Percentiles rank a stretch among this genome's conserved stretches.
These are phyloP conservation scores for Ogataea polymorpha DNA, from an alignment of 805 yeast species.

Conservation along the genomic window DNA sequence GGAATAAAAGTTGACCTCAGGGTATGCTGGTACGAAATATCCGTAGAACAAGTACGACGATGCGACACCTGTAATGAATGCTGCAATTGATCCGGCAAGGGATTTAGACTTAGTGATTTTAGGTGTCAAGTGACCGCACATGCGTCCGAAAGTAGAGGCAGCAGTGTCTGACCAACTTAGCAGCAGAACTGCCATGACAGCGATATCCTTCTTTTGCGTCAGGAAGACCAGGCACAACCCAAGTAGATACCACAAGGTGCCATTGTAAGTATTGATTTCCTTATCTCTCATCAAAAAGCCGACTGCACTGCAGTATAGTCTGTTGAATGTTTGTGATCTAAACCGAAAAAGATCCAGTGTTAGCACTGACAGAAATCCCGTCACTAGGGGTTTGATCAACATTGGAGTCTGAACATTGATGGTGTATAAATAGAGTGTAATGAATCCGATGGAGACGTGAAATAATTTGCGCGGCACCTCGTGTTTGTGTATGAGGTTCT, in stretches of 20 bases:
- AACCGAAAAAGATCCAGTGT: slow-evolving; percentile 68
- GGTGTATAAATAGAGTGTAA: slow-evolving; percentile 72
- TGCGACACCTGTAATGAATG: slow-evolving; percentile 67
- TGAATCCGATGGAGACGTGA: slow-evolving; percentile 85
- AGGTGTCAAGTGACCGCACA: slow-evolving; percentile 80
- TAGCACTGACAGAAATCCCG: slow-evolving; percentile 55
- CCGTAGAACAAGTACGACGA: slow-evolving; percentile 72
- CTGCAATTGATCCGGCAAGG: slow-evolving; percentile 87
- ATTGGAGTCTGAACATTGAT: slow-evolving; percentile 52
- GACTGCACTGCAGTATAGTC: slow-evolving; percentile 57
- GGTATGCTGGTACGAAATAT: slow-evolving; percentile 60
- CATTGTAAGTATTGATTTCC: slow-evolving; percentile 74
- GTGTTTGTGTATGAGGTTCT: slow-evolving; percentile 48
- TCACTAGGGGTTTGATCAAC: slow-evolving; percentile 57
- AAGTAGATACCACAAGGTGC: slow-evolving; percentile 81
- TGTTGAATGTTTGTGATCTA: slow-evolving; percentile 57
- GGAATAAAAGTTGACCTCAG: slow-evolving; percentile 46
- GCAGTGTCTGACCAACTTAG: slow-evolving; percentile 98
- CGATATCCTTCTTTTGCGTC: slow-evolving; percentile 75
- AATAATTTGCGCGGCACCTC: slow-evolving; percentile 86
- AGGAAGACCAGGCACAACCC: slow-evolving; percentile 74
- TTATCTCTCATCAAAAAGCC: slow-evolving; percentile 84
- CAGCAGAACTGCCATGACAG: slow-evolving; percentile 69
- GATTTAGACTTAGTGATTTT: slow-evolving; percentile 72
- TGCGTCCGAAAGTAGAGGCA: slow-evolving; percentile 90